Conservation (phyloP, 2,329 filamentous ascomycete species). For the Sporothrix euskadiensis region DNA sequence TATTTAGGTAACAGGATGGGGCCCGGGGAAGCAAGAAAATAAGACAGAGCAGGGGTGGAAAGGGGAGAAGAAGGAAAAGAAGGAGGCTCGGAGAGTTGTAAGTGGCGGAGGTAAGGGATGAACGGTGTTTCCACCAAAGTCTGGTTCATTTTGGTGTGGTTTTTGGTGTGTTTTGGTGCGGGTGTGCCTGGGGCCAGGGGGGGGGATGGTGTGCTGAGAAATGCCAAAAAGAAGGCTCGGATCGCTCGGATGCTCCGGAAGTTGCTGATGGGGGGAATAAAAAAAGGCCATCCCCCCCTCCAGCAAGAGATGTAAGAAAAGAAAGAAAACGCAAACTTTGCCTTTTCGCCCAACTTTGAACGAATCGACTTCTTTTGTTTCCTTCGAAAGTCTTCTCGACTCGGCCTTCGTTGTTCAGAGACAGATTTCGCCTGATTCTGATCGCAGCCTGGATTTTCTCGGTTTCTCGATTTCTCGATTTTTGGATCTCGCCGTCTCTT, state of each 20-base stretch:
- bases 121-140: neutral
- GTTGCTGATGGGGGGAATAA: constrained; percentile 12
- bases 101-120: constrained; percentile 11
- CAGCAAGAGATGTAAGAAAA: neutral
- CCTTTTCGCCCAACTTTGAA: constrained; percentile 14
- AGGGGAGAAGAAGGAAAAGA: neutral
- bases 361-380: neutral
- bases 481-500: neutral
- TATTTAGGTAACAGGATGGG: neutral
- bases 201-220: constrained; percentile 27
- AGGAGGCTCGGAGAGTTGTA: neutral
- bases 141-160: neutral
- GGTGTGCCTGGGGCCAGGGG: constrained; percentile 3
- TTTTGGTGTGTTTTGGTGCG: constrained; percentile 3
- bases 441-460: neutral
- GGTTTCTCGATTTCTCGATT: neutral
- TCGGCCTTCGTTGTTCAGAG: neutral
- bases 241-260: constrained; percentile 28
- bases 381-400: neutral
- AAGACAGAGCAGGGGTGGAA: neutral
- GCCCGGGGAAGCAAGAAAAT: neutral
- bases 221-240: constrained; percentile 22
- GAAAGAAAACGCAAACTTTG: neutral
- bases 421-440: neutral
- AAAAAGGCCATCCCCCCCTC: constrained; percentile 16